phyloP scores from a whole-genome alignment of 164 flowering plant species.

The Stephania cephalantha region DNA sequence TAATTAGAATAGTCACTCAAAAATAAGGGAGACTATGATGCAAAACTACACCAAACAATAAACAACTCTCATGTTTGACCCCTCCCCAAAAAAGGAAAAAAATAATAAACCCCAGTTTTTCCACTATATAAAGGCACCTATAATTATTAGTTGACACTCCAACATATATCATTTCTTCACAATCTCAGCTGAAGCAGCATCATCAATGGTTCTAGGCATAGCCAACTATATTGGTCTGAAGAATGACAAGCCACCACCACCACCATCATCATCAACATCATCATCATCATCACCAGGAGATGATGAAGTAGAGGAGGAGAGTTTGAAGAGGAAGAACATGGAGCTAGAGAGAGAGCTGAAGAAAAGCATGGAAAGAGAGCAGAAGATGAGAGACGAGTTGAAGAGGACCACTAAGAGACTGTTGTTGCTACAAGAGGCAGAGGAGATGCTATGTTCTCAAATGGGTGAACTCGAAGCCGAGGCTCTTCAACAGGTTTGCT shows the following conservation, averaged over 20 bases:
- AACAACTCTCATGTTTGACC: too few species aligned
- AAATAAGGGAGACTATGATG: too few species aligned
- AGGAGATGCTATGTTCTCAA: conserved; percentile 68
- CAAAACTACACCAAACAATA: too few species aligned
- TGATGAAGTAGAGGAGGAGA: conserved; percentile 11
- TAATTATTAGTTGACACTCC: too few species aligned
- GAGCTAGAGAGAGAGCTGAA: conserved; percentile 59
- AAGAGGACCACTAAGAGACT: conserved; percentile 33
- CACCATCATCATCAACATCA: too few species aligned
- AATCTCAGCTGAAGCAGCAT: neutral
- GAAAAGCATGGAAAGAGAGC: conserved; percentile 51
- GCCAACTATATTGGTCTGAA: neutral
- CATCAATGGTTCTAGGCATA: conserved; percentile 20
- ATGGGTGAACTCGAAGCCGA: conserved; percentile 82
- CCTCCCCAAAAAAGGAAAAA: too few species aligned
- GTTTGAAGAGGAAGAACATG: conserved; percentile 43
- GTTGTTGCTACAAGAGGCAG: conserved; percentile 67
- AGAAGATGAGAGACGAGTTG: conserved; percentile 44
- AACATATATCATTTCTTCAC: too few species aligned
- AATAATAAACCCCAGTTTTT: too few species aligned
- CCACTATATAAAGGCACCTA: too few species aligned
- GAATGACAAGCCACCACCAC: too few species aligned
- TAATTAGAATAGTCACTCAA: too few species aligned
- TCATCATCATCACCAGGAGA: neutral
- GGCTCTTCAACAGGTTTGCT: conserved; percentile 55